Conservation (phyloP, 805 yeast species). For the Spathaspora hagerdaliae region DNA sequence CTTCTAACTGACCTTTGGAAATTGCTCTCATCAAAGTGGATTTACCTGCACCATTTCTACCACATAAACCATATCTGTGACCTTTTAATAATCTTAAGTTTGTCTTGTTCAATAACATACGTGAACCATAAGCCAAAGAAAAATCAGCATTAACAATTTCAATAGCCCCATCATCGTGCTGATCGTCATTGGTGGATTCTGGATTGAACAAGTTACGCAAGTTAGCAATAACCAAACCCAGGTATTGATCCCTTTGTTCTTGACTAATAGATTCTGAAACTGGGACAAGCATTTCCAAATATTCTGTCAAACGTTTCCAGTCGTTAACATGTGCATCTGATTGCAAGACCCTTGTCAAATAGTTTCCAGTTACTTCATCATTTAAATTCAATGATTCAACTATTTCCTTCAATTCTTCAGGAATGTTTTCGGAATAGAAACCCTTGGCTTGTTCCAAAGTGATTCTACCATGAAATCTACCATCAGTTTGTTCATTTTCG, state of each 20-base stretch:
- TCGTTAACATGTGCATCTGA: constrained; percentile 43
- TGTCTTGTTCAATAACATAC: constrained; percentile 94
- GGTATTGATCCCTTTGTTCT: constrained; percentile 29
- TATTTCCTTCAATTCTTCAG: constrained; percentile 6
- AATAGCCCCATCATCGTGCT: constrained; percentile 72
- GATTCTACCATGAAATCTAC: constrained; percentile 75
- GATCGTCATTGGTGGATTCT: constrained; percentile 44
- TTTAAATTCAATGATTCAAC: constrained; percentile 7
- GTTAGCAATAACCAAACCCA: constrained; percentile 42
- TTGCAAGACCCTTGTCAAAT: constrained; percentile 41
- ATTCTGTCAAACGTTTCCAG: constrained; percentile 50
- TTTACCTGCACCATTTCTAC: constrained; percentile 98
- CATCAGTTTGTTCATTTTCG: constrained; percentile 61
- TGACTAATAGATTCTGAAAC: constrained; percentile 15
- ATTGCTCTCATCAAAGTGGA: constrained; percentile 96
- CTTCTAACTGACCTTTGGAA: constrained; percentile 94
- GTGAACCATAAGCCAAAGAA: constrained; percentile 94
- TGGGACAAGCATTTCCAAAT: constrained; percentile 37
- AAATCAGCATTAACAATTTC: constrained; percentile 93
- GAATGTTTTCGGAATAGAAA: constrained; percentile 27
- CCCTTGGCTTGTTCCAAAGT: constrained; percentile 48
- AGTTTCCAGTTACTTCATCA: constrained; percentile 41
- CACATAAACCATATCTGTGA: constrained; percentile 96
- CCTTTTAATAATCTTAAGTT: constrained; percentile 84
- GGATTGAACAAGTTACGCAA: constrained; percentile 51